Base-by-base conservation (phyloP, 1,284 basidiomycete genomes). In the Fereydounia khargensis region DNA sequence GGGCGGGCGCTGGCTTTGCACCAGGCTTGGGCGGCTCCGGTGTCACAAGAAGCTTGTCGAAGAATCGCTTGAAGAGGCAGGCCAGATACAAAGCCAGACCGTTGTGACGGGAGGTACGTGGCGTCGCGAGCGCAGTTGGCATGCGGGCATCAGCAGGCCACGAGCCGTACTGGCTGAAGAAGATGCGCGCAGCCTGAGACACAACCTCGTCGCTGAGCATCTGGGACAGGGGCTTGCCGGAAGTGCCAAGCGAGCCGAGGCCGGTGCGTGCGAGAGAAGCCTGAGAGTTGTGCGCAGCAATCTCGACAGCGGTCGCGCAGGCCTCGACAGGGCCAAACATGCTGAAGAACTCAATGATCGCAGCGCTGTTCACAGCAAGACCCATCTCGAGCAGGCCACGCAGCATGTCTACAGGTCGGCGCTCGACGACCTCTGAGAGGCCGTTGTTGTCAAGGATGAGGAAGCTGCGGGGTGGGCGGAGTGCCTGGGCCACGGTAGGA, bases 21-120 rank as follows among this genome's bases (percentile, higher is more conserved):
- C 50, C 61, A 13, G 65, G 25, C 20, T 53, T 49, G 10, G 50
- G 28, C 11, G 57, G 57, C 35, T 49, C 47, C 11, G 51, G 41
- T 6, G 65, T 56, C 28, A 58, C 58, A 35, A 73, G 49, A 65
- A 85, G 88, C 42, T 82, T 80, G 65, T 85, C 86, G 92, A 94
- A 97, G 52, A 97, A 81, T 1, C 89, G 87, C 30, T 90, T 80
- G 14, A 96, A 79, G 20, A 94, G 80, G 41, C 94, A 82, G 3
- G 89, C 84, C 65, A 97, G 84, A 74, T 91, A 92, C 24, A 94
- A 78, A 0, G 87, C 87, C 30, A 97, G 80, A 1, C 90, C 94
- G 77, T 97, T 90, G 63, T 91, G 84, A 39, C 91, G 83, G 28
- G 70, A 65, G 11, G 63, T 66, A 35, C 58, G 48, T 24, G 59